phyloP scores from a whole-genome alignment of 2,329 filamentous ascomycete species.

The Zymoseptoria ardabiliae region DNA sequence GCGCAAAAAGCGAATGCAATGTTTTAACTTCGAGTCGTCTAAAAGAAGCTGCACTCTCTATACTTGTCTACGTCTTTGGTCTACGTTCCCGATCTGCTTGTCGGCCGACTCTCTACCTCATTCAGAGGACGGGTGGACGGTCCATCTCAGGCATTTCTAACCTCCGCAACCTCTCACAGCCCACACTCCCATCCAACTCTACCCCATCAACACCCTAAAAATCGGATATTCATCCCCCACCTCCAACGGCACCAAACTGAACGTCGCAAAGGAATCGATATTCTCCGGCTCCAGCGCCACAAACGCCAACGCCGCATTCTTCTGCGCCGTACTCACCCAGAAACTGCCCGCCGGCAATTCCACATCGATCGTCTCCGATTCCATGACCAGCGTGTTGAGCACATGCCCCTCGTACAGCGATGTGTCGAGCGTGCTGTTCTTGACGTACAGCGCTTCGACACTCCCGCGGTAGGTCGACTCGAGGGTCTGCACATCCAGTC shows the following conservation, averaged over 20 bases:
- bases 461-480: constrained; percentile 14
- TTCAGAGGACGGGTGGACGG: too few relatives aligned
- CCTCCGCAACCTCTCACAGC: too few relatives aligned
- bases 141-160: too few relatives aligned
- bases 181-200: background rate
- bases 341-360: constrained; percentile 19
- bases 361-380: constrained; percentile 9
- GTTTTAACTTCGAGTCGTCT: background rate
- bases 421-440: constrained; percentile 11
- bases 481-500: constrained; percentile 20
- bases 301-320: constrained; percentile 24
- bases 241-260: constrained; percentile 16
- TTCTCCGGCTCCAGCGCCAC: constrained; percentile 24
- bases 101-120: too few relatives aligned
- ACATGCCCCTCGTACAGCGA: constrained; percentile 21
- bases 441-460: constrained; percentile 20
- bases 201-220: constrained; percentile 8
- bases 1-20: background rate
- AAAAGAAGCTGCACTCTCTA: background rate
- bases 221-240: constrained; percentile 20
- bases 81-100: too few relatives aligned
- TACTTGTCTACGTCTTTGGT: background rate
- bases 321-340: constrained; percentile 21
- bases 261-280: constrained; percentile 19
- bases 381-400: constrained; percentile 17